Evolutionary conservation across 2,329 filamentous ascomycete species (phyloP), one percentile per base, ranked within the genome.

Genomic region (Myrmaecium sp.): DNA sequence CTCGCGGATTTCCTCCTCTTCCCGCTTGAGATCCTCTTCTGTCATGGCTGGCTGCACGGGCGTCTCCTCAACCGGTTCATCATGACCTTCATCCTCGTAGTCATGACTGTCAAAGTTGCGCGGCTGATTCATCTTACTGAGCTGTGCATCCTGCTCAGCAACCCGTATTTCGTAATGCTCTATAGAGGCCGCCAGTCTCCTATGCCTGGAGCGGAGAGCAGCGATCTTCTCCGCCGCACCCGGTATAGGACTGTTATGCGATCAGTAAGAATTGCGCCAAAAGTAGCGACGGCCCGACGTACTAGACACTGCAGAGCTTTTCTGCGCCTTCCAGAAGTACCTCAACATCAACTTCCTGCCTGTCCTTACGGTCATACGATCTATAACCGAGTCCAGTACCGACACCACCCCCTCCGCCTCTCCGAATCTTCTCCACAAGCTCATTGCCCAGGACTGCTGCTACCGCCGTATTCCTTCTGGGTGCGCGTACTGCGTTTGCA

Each of bases 301-400:
- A 71, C 66, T 94, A 95, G 15, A 94, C 84, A 23, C 67, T 67
- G 39, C 83, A 84, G 16, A 95, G 65, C 59, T 83, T 93, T 59
- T 94, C 83, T 1, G 84, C 86, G 1, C 86, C 84, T 28, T 69
- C 64, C 13, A 98, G 62, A 16, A 98, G 56, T 2, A 92, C 64
- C 42, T 92, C 80, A 3, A 95, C 73, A 49, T 95, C 81, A 3
- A 94, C 64, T 14, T 91, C 82, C 6, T 74, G 75, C 35, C 64
- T 68, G 22, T 55, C 57, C 25, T 52, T 55, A 8, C 49, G 47
- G 18, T 60, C 58, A 27, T 42, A 49, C 16, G 42, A 42, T 19
- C 47, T 38, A 33, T 57, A 54, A 16, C 58, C 59, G 25, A 57
- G 35, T 6, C 58, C 54, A 19, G 55, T 60, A 21, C 55, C 57